Percentiles rank a stretch among this genome's conserved stretches.
These are phyloP conservation scores for Aphanomyces invadans DNA, from an alignment of 352 stramenopile genomes.

Conservation along the genomic window DNA sequence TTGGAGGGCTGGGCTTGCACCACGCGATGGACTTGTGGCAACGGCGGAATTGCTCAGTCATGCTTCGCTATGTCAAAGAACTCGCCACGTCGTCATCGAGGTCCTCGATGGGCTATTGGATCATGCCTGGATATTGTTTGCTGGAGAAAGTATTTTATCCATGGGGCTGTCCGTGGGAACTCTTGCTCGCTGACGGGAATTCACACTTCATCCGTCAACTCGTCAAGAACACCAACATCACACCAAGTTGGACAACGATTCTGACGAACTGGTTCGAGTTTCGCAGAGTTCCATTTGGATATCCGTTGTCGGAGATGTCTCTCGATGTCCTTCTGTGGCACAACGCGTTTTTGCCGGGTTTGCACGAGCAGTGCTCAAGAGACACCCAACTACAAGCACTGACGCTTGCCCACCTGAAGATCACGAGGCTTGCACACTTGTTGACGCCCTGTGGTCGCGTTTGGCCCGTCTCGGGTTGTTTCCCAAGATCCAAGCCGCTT, in stretches of 20 bases:
- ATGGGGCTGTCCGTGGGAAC: background rate
- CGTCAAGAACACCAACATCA: background rate
- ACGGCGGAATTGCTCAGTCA: background rate
- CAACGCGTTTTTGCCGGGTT: background rate
- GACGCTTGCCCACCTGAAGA: background rate
- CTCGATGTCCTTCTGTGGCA: background rate
- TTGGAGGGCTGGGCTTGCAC: background rate
- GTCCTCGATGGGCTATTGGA: background rate
- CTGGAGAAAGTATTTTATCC: background rate
- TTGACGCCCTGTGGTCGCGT: background rate
- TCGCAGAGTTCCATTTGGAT: background rate
- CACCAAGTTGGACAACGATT: background rate
- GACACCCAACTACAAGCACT: background rate
- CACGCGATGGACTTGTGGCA: background rate
- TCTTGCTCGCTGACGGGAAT: background rate
- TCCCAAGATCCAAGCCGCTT: too few relatives aligned
- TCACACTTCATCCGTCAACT: slow-evolving; percentile 2
- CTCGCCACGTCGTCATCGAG: background rate
- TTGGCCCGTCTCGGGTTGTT: background rate
- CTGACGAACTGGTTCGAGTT: background rate
- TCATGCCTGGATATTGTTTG: background rate
- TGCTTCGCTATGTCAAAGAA: background rate
- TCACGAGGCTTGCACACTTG: background rate
- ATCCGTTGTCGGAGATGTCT: background rate
- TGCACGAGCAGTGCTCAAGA: background rate